Evolutionary conservation across 2,329 filamentous ascomycete species (phyloP), one percentile per base, ranked within the genome.

Genomic region (Colletotrichum ledebouriae): DNA sequence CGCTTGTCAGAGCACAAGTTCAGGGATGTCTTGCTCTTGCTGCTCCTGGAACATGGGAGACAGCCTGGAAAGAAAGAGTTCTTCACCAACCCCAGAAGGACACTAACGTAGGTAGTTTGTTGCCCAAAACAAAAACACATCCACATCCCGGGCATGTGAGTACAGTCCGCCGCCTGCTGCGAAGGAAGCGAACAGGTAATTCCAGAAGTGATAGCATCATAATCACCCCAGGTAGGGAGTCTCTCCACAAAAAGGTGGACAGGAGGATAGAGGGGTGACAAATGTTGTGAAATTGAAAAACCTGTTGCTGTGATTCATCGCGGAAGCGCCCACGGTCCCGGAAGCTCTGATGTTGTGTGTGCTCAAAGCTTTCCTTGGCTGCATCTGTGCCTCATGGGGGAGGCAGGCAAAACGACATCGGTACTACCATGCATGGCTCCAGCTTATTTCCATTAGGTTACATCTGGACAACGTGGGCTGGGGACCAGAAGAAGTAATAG

Each of bases 381-480:
- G 65, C 65, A 65, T 59, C 17, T 56, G 47, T 55, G 61, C 49
- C 61, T 59, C 47, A 65, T 29, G 55, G 55, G 25, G 22, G 61
- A 55, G 47, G 47, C 41, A 42, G 53, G 44, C 34, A 37, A 37
- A 34, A 59, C 46, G 15, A 49, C 25, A 25, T 42, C 17, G 15
- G 47, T 64, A 44, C 39, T 37, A 49, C 22, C 39, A 55, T 47
- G 52, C 22, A 53, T 55, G 29, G 33, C 59, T 33, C 60, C 41
- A 53, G 52, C 53, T 44, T 25, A 34, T 25, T 34, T 59, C 53
- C 52, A 59, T 20, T 47, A 59, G 59, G 63, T 63, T 44, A 42
- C 44, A 63, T 67, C 34, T 42, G 59, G 55, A 65, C 55, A 59
- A 59, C 47, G 49, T 65, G 65, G 60, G 46, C 53, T 29, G 39